Percentiles rank a stretch among this genome's conserved stretches.
Conservation (phyloP, 2,329 filamentous ascomycete genomes). For the Colletotrichum costaricense region DNA sequence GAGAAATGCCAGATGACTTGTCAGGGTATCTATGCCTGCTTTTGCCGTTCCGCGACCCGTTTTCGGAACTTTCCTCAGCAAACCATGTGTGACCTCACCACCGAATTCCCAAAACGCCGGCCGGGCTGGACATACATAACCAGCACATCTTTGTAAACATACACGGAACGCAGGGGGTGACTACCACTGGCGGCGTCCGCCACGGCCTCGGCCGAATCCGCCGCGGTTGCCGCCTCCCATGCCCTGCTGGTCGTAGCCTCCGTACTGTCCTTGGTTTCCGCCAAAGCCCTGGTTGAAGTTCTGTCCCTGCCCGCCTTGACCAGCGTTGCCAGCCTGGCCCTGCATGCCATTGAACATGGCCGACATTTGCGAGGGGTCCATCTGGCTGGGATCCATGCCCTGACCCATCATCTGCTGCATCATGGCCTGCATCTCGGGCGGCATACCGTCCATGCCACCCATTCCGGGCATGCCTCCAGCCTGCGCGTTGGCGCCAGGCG, state of each 20-base stretch:
- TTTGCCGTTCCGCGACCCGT: constrained; percentile 23
- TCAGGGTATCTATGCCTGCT: constrained; percentile 36
- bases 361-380: constrained; percentile 69
- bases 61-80: constrained; percentile 22
- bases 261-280: constrained; percentile 63
- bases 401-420: constrained; percentile 77
- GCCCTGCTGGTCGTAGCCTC: constrained; percentile 58
- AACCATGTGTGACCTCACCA: constrained; percentile 24
- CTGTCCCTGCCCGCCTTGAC: constrained; percentile 62
- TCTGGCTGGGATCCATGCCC: constrained; percentile 74
- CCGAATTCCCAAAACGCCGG: constrained; percentile 31
- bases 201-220: constrained; percentile 44
- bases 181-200: constrained; percentile 41
- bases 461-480: constrained; percentile 58
- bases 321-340: constrained; percentile 53
- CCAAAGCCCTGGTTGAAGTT: constrained; percentile 65
- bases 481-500: constrained; percentile 43
- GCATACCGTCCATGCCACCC: constrained; percentile 71
- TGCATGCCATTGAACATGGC: constrained; percentile 72
- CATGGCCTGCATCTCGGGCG: constrained; percentile 75
- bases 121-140: constrained; percentile 11
- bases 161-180: background rate
- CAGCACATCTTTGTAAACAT: constrained; percentile 20
- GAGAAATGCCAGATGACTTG: constrained; percentile 34
- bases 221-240: constrained; percentile 55